These are phyloP conservation scores for Phytophthora constricta DNA, from an alignment of 352 stramenopile genomes.

Conservation along the genomic window DNA sequence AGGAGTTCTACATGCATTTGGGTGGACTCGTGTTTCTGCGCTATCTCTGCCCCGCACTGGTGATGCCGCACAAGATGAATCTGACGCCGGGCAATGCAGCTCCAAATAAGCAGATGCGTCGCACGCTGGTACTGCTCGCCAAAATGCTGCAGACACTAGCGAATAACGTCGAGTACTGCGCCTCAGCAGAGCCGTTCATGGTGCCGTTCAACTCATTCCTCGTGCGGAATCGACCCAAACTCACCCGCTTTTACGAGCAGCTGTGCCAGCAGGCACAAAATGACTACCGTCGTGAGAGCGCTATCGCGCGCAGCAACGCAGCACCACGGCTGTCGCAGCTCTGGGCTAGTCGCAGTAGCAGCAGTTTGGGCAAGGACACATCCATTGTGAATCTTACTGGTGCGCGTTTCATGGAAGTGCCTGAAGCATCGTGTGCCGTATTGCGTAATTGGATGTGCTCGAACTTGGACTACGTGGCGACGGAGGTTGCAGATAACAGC, in stretches of 20 bases:
- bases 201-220: conserved; percentile 80
- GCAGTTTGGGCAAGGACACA: conserved; percentile 38
- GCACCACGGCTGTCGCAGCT: conserved; percentile 73
- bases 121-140: conserved; percentile 74
- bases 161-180: conserved; percentile 78
- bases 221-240: conserved; percentile 52
- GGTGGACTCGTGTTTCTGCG: conserved; percentile 81
- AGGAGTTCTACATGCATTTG: conserved; percentile 82
- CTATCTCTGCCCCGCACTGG: conserved; percentile 77
- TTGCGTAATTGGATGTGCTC: conserved; percentile 61
- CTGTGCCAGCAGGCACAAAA: conserved; percentile 73
- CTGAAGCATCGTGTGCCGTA: conserved; percentile 55
- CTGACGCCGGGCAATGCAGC: conserved; percentile 53
- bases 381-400: conserved; percentile 51
- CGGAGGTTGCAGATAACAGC: conserved; percentile 57
- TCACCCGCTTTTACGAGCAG: conserved; percentile 80
- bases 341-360: conserved; percentile 49
- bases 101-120: conserved; percentile 61
- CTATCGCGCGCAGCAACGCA: conserved; percentile 61
- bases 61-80: conserved; percentile 77
- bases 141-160: conserved; percentile 86
- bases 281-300: conserved; percentile 68
- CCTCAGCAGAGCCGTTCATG: conserved; percentile 78
- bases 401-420: conserved; percentile 36
- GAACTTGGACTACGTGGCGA: conserved; percentile 54